Evolutionary conservation across 2,329 filamentous ascomycete species (phyloP), one percentile per base, ranked within the genome.

Genomic region (Huntiella savannae): DNA sequence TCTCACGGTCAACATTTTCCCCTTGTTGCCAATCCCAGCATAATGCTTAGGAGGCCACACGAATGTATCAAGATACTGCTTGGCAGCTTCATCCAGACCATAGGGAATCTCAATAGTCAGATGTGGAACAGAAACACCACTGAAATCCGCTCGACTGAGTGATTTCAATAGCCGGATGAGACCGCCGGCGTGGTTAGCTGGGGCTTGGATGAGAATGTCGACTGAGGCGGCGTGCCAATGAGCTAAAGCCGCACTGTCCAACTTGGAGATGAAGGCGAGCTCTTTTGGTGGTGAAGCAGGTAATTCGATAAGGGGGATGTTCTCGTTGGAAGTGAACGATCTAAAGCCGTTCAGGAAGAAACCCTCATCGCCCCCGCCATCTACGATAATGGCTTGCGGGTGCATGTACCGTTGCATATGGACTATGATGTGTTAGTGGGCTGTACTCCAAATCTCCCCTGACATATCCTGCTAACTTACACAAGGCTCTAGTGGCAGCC

Each of bases 71-170:
- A 93, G 58, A 52, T 77, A 85, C 11, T 63, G 62, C 44, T 73
- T 67, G 4, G 82, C 73, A 2, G 75, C 67, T 3, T 66, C 59
- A 53, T 94, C 84, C 13, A 87, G 64, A 28, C 74, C 63, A 22
- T 73, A 64, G 0, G 87, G 85, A 5, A 98, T 67, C 57, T 96
- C 87, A 43, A 96, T 76, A 2, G 82, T 93, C 40, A 98, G 65
- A 51, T 81, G 77, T 3, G 87, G 87, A 2, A 72, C 63, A 1
- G 70, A 65, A 37, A 80, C 66, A 0, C 79, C 78, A 40, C 75
- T 70, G 57, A 86, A 88, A 57, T 95, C 85, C 4, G 83, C 84
- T 5, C 66, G 64, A 51, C 72, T 67, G 19, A 98, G 68, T 4
- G 86, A 94, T 50, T 73, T 71, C 3, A 98, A 70, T 32, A 95